These are phyloP conservation scores for Pythium phragmiticola DNA, from an alignment of 352 stramenopile species.

Conservation along the genomic window DNA sequence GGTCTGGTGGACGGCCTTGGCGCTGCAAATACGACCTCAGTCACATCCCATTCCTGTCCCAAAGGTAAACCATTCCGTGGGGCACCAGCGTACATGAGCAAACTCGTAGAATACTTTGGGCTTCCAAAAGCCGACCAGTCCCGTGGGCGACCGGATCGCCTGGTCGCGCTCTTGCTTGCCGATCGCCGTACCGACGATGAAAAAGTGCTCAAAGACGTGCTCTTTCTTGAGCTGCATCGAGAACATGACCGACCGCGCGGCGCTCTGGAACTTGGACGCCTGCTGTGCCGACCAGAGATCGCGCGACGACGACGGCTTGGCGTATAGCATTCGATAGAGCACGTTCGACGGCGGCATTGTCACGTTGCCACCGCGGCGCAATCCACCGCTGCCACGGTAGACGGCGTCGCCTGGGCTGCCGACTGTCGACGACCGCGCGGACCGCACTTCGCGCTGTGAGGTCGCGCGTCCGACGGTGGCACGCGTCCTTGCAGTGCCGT, in stretches of 20 bases:
- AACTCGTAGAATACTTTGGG: slow-evolving; percentile 72
- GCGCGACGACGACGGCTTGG: slow-evolving; percentile 53
- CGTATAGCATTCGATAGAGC: slow-evolving; percentile 80
- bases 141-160: slow-evolving; percentile 26
- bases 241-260: slow-evolving; percentile 73
- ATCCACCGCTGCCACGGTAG: slow-evolving; percentile 2
- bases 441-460: slow-evolving; percentile 28
- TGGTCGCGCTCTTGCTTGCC: slow-evolving; percentile 34
- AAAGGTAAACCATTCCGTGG: background rate
- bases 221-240: slow-evolving; percentile 82
- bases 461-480: slow-evolving; percentile 1
- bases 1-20: slow-evolving; percentile 37
- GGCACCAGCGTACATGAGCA: slow-evolving; percentile 27
- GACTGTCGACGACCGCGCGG: slow-evolving; percentile 58
- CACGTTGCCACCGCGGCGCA: slow-evolving; percentile 19
- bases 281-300: slow-evolving; percentile 65
- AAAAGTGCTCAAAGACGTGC: slow-evolving; percentile 83
- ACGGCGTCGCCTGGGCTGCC: slow-evolving; percentile 29
- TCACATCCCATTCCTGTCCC: background rate
- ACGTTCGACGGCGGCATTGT: slow-evolving; percentile 47
- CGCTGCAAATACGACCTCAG: background rate
- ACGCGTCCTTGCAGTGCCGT: background rate
- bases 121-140: slow-evolving; percentile 63
- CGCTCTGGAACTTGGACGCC: slow-evolving; percentile 51
- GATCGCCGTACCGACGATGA: slow-evolving; percentile 54